These are phyloP conservation scores for Neonectria punicea DNA, from an alignment of 2,329 filamentous ascomycete species.

Conservation along the genomic window DNA sequence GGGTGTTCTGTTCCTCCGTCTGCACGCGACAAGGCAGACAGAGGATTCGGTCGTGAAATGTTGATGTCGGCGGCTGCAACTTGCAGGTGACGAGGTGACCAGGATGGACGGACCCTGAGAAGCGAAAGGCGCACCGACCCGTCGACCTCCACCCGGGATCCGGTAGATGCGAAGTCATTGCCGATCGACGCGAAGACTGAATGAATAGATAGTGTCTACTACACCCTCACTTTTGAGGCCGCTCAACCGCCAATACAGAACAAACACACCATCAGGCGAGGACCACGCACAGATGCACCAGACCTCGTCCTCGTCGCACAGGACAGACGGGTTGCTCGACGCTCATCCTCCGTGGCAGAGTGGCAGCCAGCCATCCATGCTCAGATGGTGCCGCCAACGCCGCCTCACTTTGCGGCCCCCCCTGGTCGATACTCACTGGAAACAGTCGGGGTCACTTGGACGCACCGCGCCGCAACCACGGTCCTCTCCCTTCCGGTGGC, in stretches of 20 bases:
- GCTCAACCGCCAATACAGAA: neutral
- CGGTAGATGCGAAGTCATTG: neutral
- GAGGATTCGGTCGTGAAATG: neutral
- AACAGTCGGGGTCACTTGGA: slow-evolving; percentile 5
- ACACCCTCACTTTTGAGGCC: neutral
- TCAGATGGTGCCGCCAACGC: slow-evolving; percentile 12
- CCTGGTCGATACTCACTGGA: slow-evolving; percentile 4
- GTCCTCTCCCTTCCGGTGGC: neutral
- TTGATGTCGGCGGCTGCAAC: neutral
- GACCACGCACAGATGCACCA: neutral
- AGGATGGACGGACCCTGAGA: neutral
- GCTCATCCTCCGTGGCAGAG: slow-evolving; percentile 26
- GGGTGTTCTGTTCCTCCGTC: neutral
- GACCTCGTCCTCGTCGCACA: neutral
- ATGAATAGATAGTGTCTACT: neutral
- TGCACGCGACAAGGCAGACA: neutral
- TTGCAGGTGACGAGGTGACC: neutral
- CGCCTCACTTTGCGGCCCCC: slow-evolving; percentile 32
- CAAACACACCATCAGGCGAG: neutral
- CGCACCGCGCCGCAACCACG: slow-evolving; percentile 5
- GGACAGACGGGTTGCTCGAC: slow-evolving; percentile 6
- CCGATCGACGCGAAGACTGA: neutral
- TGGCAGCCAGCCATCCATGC: slow-evolving; percentile 26
- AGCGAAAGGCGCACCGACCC: neutral
- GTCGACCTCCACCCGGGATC: neutral